These are phyloP conservation scores for Neurospora sp. DNA, from an alignment of 2,329 filamentous ascomycete genomes.

Conservation along the genomic window DNA sequence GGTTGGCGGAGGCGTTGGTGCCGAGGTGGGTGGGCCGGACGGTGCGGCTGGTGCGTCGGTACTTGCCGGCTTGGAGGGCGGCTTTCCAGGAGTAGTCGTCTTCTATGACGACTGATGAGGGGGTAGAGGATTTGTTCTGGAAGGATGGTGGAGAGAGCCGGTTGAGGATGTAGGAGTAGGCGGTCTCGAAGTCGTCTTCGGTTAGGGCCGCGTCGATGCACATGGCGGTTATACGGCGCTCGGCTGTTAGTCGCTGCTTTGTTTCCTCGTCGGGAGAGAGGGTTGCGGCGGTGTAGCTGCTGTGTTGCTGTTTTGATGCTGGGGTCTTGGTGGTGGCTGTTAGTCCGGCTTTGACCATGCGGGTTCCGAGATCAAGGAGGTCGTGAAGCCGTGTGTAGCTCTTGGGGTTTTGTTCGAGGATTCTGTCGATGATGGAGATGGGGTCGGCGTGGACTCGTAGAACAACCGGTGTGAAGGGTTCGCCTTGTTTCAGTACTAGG, in stretches of 20 bases:
- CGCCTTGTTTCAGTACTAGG: conserved; percentile 66
- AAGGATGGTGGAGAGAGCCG: conserved; percentile 36
- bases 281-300: not conserved
- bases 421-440: conserved; percentile 59
- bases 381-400: conserved; percentile 68
- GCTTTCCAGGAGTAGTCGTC: conserved; percentile 72
- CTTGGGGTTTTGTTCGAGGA: conserved; percentile 64
- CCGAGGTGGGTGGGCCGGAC: conserved; percentile 49
- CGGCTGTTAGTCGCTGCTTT: conserved; percentile 30
- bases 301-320: conserved; percentile 7
- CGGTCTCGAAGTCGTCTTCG: conserved; percentile 77
- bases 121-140: not conserved
- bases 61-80: conserved; percentile 67
- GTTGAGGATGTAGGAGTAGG: conserved; percentile 73
- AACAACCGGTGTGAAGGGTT: conserved; percentile 69
- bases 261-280: conserved; percentile 17
- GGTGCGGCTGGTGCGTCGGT: conserved; percentile 47
- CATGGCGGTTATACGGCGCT: conserved; percentile 66
- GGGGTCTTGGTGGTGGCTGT: conserved; percentile 22
- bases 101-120: not conserved
- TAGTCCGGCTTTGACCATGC: conserved; percentile 54
- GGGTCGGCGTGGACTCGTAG: conserved; percentile 70
- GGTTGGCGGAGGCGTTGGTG: conserved; percentile 44
- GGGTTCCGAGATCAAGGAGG: conserved; percentile 56
- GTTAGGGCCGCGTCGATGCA: conserved; percentile 66